phyloP scores from a whole-genome alignment of 805 yeast genomes.

The Barnettozyma botsteinii region DNA sequence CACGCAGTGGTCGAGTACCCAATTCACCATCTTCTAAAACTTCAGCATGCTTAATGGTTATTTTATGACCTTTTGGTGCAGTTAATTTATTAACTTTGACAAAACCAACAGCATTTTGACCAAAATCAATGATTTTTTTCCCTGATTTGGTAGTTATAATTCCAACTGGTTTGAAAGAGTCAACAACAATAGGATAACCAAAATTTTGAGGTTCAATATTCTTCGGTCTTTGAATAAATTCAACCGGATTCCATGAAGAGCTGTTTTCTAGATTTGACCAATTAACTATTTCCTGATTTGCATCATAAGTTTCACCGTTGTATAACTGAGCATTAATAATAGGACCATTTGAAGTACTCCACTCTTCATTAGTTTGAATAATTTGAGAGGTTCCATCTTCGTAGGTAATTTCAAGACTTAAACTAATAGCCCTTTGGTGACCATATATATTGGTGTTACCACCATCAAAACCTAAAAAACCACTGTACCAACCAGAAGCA shows the following conservation, averaged over 20 bases:
- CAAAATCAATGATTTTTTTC: conserved; percentile 11
- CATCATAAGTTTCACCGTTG: conserved; percentile 15
- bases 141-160: conserved; percentile 12
- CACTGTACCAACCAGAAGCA: conserved; percentile 17
- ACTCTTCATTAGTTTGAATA: conserved; percentile 10
- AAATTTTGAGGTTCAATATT: conserved; percentile 13
- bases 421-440: conserved; percentile 9
- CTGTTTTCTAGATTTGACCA: conserved; percentile 9
- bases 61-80: conserved; percentile 9
- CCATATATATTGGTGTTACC: conserved; percentile 16
- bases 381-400: conserved; percentile 11
- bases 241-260: conserved; percentile 9
- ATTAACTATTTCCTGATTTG: conserved; percentile 9
- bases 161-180: conserved; percentile 7
- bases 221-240: conserved; percentile 6
- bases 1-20: conserved; percentile 14
- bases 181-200: conserved; percentile 11
- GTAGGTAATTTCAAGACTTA: conserved; percentile 9
- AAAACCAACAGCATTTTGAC: conserved; percentile 18
- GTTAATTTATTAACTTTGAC: conserved; percentile 11
- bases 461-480: conserved; percentile 15
- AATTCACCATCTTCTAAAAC: conserved; percentile 15
- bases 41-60: conserved; percentile 13
- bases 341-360: conserved; percentile 14
- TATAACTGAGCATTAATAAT: conserved; percentile 14